Base-by-base conservation (phyloP, 371 early-diverging fungal species). In the Mucor racemosus region DNA sequence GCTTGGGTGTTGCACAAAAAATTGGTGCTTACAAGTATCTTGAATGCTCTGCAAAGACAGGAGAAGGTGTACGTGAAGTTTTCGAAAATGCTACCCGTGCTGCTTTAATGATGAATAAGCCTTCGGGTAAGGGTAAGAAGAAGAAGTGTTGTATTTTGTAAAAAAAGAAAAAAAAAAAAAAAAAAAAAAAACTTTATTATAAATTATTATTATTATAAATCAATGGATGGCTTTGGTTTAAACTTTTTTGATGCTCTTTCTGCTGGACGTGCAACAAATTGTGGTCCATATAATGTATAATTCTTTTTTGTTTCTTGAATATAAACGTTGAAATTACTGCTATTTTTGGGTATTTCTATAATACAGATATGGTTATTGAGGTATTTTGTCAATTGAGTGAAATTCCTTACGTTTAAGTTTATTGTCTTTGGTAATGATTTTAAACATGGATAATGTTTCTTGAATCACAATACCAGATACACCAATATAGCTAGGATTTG, bases 171-270 rank as follows among this genome's bases (percentile, higher is more conserved):
- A 36, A 9, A 38, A 9, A 5, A 38, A 26, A 26, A 26, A 26
- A 26, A 26, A 26, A 26, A 26, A 3, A 3, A 26, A 26, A 26
- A 26, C 26, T 26, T 26, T 13, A 14, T 17, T 44, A 61, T 57
- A 58, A 42, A 60, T 42, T 60, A 21, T 42, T 42, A 41, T 42
- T 42, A 46, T 46, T 74, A 87, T 54, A 97, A 72, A 66, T 94
- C 95, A 36, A 95, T 86, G 1, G 89, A 89, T 9, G 92, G 89
- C 62, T 91, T 94, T 39, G 84, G 74, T 64, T 96, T 96, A 79
- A 95, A 95, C 73, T 97, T 97, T 71, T 90, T 94, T 8, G 90
- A 76, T 10, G 90, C 91, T 50, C 97, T 82, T 57, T 94, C 95
- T 17, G 91, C 84, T 0, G 95, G 81, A 40, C 94, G 79, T 55